Base-by-base conservation (phyloP, 495 filamentous ascomycete species). In the Barbatosphaeria neglecta region DNA sequence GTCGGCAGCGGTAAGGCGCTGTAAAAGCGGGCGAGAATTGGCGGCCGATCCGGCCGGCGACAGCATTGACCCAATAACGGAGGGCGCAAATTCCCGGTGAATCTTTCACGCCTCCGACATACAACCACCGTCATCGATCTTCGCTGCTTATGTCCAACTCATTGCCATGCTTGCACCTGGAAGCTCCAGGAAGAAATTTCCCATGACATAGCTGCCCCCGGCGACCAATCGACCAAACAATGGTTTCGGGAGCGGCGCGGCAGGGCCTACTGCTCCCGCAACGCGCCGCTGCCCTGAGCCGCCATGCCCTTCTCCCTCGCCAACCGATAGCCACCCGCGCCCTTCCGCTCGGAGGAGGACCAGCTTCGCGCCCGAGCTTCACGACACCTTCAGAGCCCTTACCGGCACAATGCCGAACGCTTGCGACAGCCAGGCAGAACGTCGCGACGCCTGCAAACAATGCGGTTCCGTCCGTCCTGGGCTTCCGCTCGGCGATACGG, bases 201-300 rank as follows among this genome's bases (percentile, higher is more conserved):
- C n/a, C 23, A 15, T 17, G 27, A 45, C 11, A 45, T 19, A 33
- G 25, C 43, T 19, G 25, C 18, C 43, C 9, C 4, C 23, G 25
- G 10, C 16, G 25, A 15, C 6, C 22, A n/a, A 37, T 18, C n/a
- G 6, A 6, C 6, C 42, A 16, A n/a, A 37, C 31, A 45, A 62
- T 65, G 62, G 58, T 50, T 55, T 49, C 60, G 58, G 62, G 62
- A 52, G 60, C 54, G 40, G 48, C 62, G 44, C 62, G 58, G 46
- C 62, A 58, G 45, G 55, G 53, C 40, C 49, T 49, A 48, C 60
- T 65, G 60, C 58, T 63, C 51, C 60, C 60, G 45, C 60, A 60
- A 48, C 56, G 60, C 49, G 48, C 47, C 27, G 37, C 47, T 46
- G 46, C 23, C 39, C 20, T 25, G 10, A 20, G 22, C 17, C 22